Conservation (phyloP, 2,329 filamentous ascomycete genomes). For the Tothia fuscella region DNA sequence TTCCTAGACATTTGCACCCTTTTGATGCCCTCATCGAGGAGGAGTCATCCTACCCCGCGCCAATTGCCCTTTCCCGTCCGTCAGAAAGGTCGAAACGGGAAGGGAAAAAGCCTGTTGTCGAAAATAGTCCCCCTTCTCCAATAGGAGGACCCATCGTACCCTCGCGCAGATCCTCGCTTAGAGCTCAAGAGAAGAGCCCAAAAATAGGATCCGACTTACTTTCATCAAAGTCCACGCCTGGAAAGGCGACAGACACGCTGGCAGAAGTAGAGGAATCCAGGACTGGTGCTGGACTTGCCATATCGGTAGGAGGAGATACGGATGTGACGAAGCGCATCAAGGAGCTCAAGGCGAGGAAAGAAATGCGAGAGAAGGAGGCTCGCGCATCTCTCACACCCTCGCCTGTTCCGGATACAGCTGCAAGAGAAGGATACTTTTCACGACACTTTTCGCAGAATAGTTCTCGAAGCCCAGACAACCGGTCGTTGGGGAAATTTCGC, state of each 20-base stretch:
- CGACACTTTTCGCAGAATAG: not conserved
- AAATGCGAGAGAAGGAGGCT: constrained; percentile 37
- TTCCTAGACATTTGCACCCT: not conserved
- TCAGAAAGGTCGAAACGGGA: not conserved
- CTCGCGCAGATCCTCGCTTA: constrained; percentile 9
- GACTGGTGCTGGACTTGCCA: not conserved
- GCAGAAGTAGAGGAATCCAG: constrained; percentile 14
- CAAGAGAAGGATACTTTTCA: not conserved
- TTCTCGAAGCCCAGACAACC: not conserved
- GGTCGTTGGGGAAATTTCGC: constrained; percentile 2
- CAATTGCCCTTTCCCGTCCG: not conserved
- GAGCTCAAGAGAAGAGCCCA: not conserved
- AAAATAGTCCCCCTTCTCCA: not conserved
- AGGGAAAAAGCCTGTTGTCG: constrained; percentile 6
- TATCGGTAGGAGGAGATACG: constrained; percentile 29
- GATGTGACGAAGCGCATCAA: constrained; percentile 46
- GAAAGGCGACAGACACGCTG: not conserved
- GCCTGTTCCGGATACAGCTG: not conserved
- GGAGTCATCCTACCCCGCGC: constrained; percentile 4
- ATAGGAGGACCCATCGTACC: constrained; percentile 7
- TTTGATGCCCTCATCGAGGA: constrained; percentile 5
- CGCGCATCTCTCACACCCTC: constrained; percentile 14
- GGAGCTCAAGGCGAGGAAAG: constrained; percentile 45
- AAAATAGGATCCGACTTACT: not conserved
- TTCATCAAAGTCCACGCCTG: not conserved